These are phyloP conservation scores for Rhodotorula sp. DNA, from an alignment of 1,284 basidiomycete species.

Conservation along the genomic window DNA sequence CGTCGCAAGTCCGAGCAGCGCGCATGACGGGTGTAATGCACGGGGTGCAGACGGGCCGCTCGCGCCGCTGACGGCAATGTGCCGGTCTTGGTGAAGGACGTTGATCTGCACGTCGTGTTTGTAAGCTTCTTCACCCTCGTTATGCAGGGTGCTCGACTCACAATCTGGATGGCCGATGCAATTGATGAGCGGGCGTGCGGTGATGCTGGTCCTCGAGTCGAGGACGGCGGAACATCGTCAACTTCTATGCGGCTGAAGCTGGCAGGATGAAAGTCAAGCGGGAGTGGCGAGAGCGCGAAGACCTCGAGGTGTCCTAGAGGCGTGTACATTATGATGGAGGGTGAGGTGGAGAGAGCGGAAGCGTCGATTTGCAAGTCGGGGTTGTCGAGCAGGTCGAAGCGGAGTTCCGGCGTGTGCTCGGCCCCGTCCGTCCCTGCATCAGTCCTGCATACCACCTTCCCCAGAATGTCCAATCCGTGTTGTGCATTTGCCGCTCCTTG, in stretches of 20 bases:
- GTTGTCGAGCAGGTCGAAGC: not conserved
- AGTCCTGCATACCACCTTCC: no score
- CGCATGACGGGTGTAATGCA: not conserved
- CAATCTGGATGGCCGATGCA: no score
- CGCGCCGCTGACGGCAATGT: not conserved
- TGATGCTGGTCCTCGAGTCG: no score
- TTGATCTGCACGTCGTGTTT: slow-evolving; percentile 15
- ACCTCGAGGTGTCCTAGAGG: slow-evolving; percentile 60
- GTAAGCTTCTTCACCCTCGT: no score
- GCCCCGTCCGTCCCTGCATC: no score
- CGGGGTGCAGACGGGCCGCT: not conserved
- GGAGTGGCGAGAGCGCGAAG: slow-evolving; percentile 56
- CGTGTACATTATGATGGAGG: slow-evolving; percentile 55
- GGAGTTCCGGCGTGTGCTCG: no score
- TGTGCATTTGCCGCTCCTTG: no score
- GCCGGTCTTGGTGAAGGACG: not conserved
- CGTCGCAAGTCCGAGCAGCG: not conserved
- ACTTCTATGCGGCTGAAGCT: not conserved
- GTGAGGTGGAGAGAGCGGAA: not conserved
- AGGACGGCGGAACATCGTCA: no score
- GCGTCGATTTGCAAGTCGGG: not conserved
- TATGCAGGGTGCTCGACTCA: no score
- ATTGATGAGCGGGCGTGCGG: no score
- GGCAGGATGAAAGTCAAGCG: slow-evolving; percentile 41
- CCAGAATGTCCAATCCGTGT: not conserved